These are phyloP conservation scores for Trypethelium eluteriae DNA, from an alignment of 495 filamentous ascomycete genomes.

Conservation along the genomic window DNA sequence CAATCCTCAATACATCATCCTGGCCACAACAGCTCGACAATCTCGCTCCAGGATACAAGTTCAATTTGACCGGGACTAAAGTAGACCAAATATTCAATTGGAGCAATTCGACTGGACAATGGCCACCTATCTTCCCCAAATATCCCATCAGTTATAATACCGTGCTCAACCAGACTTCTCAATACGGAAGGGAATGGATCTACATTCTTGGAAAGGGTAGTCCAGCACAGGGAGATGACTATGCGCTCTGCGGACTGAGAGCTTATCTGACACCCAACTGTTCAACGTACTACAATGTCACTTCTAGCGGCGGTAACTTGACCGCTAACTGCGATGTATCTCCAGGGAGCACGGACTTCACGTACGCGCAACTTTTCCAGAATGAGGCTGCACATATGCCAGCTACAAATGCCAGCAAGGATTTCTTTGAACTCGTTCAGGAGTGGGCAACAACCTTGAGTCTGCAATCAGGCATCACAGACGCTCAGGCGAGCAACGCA, in stretches of 20 bases:
- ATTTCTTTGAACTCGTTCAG: slow-evolving; percentile 7
- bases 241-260: slow-evolving; percentile 56
- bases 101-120: slow-evolving; percentile 40
- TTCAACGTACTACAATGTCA: slow-evolving; percentile 54
- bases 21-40: slow-evolving; percentile 27
- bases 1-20: slow-evolving; percentile 31
- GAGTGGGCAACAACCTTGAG: slow-evolving; percentile 51
- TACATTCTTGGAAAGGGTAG: slow-evolving; percentile 55
- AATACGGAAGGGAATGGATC: slow-evolving; percentile 42
- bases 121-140: slow-evolving; percentile 58
- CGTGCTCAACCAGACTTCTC: slow-evolving; percentile 47
- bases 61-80: slow-evolving; percentile 44
- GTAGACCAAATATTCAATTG: slow-evolving; percentile 66
- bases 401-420: not conserved
- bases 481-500: slow-evolving; percentile 53
- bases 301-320: slow-evolving; percentile 48
- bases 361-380: not conserved
- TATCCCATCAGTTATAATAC: slow-evolving; percentile 57
- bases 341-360: not conserved
- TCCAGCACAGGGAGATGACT: slow-evolving; percentile 30
- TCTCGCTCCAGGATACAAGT: not conserved
- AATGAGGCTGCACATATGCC: slow-evolving; percentile 1
- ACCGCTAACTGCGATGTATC: slow-evolving; percentile 47
- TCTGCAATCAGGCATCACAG: slow-evolving; percentile 52
- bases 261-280: slow-evolving; percentile 53